A percentile compares a stretch with the other conserved stretches of the same genome.
phyloP scores from a whole-genome alignment of 352 stramenopile genomes.

The Phytopythium chamaehyphon region DNA sequence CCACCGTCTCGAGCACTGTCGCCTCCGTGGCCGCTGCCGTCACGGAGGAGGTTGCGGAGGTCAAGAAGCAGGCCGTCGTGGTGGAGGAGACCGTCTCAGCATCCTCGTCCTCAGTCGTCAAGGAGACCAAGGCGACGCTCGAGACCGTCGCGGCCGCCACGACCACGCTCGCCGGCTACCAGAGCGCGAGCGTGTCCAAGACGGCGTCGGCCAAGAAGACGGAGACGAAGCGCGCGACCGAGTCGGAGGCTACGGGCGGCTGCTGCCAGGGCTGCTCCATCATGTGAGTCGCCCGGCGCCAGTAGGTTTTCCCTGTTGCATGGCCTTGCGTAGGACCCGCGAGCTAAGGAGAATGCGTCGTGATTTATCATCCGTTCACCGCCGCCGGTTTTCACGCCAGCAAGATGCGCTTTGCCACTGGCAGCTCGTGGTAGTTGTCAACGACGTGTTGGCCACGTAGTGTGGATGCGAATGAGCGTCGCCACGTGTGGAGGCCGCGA shows the following conservation, averaged over 20 bases:
- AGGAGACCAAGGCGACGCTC: conserved; percentile 1
- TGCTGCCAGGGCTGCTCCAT: conserved; percentile 25
- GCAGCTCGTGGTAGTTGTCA: background rate
- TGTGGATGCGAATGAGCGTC: background rate
- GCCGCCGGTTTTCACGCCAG: background rate
- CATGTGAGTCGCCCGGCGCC: background rate
- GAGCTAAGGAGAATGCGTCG: conserved; percentile 1
- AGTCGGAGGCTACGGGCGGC: conserved; percentile 18
- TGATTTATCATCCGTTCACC: conserved; percentile 5
- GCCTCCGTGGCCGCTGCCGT: background rate
- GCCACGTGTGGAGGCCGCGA: too few species aligned
- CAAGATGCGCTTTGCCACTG: too few species aligned
- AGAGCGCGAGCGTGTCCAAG: conserved; percentile 29
- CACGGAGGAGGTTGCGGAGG: background rate
- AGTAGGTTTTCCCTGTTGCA: background rate
- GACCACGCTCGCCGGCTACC: conserved; percentile 19
- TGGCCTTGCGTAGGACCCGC: background rate
- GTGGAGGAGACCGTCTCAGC: background rate
- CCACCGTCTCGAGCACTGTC: background rate
- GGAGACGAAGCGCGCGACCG: conserved; percentile 15
- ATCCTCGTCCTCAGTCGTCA: background rate
- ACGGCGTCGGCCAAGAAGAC: conserved; percentile 16
- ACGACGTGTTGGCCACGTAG: background rate
- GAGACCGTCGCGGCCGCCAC: conserved; percentile 3
- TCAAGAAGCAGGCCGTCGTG: background rate